phyloP scores from a whole-genome alignment of 495 filamentous ascomycete species.

The Trichoderma parareesei region DNA sequence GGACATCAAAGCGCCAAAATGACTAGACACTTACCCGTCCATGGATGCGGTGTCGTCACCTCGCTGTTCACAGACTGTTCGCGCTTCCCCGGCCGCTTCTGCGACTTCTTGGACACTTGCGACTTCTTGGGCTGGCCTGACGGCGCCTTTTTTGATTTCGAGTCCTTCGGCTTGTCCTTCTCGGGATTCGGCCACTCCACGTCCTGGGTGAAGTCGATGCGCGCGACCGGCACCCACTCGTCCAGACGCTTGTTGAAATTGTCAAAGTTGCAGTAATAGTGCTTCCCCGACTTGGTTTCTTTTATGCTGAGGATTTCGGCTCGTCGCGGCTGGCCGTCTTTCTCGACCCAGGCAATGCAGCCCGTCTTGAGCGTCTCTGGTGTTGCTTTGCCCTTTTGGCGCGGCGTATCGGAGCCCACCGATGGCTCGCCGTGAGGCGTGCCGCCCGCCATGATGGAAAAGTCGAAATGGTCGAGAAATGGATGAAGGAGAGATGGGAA shows the following conservation, averaged over 20 bases:
- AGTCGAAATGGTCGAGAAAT: constrained; percentile 16
- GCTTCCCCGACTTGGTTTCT: constrained; percentile 71
- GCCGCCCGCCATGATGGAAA: constrained; percentile 31
- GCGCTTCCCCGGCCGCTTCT: constrained; percentile 47
- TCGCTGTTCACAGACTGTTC: constrained; percentile 41
- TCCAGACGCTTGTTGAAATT: constrained; percentile 99
- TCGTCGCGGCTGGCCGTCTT: constrained; percentile 75
- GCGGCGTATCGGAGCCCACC: constrained; percentile 43
- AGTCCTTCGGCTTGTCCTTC: constrained; percentile 48
- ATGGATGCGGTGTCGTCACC: constrained; percentile 38
- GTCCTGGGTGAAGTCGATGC: constrained; percentile 67
- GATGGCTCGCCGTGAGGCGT: constrained; percentile 32
- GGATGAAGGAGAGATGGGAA: constrained; percentile 17
- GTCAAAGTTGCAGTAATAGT: constrained; percentile 95
- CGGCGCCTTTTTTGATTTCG: constrained; percentile 37
- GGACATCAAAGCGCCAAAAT: no score
- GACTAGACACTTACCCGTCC: constrained; percentile 17
- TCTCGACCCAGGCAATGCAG: constrained; percentile 43
- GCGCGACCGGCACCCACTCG: constrained; percentile 78
- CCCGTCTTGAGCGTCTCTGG: constrained; percentile 59
- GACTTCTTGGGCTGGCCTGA: constrained; percentile 35
- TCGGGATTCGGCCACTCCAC: constrained; percentile 51
- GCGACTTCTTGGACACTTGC: constrained; percentile 38
- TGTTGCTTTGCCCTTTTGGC: constrained; percentile 68
- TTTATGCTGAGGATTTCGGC: constrained; percentile 89